phyloP scores from a whole-genome alignment of 139 green algal genomes.

The Auxenochlorella pyrenoidosa region DNA sequence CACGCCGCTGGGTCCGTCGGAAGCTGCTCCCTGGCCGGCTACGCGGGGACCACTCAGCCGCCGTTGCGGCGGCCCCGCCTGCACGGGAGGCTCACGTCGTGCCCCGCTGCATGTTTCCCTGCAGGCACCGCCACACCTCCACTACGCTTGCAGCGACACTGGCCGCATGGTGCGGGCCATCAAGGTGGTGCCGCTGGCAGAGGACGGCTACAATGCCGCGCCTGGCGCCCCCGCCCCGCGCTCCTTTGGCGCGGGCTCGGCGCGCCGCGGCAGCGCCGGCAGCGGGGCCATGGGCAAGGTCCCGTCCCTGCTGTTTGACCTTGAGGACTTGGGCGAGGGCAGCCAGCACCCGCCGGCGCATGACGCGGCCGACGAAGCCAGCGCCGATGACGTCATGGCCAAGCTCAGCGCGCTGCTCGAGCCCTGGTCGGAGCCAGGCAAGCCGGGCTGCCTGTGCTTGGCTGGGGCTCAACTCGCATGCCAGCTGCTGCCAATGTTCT shows the following conservation, averaged over 20 bases:
- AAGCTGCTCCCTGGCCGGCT: background rate
- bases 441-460: too few species aligned
- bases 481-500: too few species aligned
- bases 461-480: too few species aligned
- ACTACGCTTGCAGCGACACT: background rate
- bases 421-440: conserved; percentile 30
- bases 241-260: conserved; percentile 4
- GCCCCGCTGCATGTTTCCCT: too few species aligned
- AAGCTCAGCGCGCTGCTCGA: conserved; percentile 37
- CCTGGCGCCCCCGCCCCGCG: background rate
- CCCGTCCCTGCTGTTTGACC: conserved; percentile 61
- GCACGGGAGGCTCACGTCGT: too few species aligned
- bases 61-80: too few species aligned
- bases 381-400: background rate
- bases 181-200: conserved; percentile 23
- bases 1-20: too few species aligned
- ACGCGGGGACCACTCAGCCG: too few species aligned
- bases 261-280: background rate
- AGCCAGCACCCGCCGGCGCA: background rate
- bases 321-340: conserved; percentile 49
- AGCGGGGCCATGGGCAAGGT: conserved; percentile 53
- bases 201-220: background rate
- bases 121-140: background rate
- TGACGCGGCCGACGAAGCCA: background rate
- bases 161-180: conserved; percentile 21